phyloP scores from a whole-genome alignment of 2,329 filamentous ascomycete genomes.

The Sordariomycetes sp. region DNA sequence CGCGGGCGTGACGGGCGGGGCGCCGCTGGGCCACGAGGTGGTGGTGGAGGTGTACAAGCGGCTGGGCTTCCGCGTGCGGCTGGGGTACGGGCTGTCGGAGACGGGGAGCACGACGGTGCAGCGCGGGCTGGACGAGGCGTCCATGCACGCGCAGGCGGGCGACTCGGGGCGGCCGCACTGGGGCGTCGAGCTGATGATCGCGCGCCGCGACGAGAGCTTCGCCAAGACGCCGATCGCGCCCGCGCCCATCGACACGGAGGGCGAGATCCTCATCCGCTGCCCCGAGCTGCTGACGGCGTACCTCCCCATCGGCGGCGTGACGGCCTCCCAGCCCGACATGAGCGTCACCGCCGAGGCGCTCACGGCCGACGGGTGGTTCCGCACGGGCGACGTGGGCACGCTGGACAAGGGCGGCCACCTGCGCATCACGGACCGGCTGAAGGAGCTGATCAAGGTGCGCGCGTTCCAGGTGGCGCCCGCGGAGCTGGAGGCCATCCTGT shows the following conservation, averaged over 20 bases:
- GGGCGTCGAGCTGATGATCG: slow-evolving; percentile 54
- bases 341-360: slow-evolving; percentile 23
- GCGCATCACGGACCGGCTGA: slow-evolving; percentile 61
- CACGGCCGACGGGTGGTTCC: slow-evolving; percentile 53
- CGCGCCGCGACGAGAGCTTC: slow-evolving; percentile 32
- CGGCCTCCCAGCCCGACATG: slow-evolving; percentile 19
- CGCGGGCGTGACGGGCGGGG: slow-evolving; percentile 47
- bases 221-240: slow-evolving; percentile 18
- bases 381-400: slow-evolving; percentile 60
- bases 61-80: slow-evolving; percentile 36
- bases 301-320: slow-evolving; percentile 42
- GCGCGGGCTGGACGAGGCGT: slow-evolving; percentile 39
- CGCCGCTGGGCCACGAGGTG: slow-evolving; percentile 46
- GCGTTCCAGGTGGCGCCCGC: slow-evolving; percentile 50
- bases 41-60: slow-evolving; percentile 49
- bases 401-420: slow-evolving; percentile 43
- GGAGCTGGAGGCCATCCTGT: slow-evolving; percentile 27
- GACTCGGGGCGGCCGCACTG: slow-evolving; percentile 57
- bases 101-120: slow-evolving; percentile 53
- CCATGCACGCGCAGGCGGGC: slow-evolving; percentile 36
- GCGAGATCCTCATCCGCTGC: slow-evolving; percentile 55
- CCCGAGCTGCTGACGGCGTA: slow-evolving; percentile 60
- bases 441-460: slow-evolving; percentile 55
- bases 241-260: slow-evolving; percentile 37
- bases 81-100: slow-evolving; percentile 71